Base-by-base conservation (phyloP, 805 yeast species). In the Nakazawaea molendinolei region DNA sequence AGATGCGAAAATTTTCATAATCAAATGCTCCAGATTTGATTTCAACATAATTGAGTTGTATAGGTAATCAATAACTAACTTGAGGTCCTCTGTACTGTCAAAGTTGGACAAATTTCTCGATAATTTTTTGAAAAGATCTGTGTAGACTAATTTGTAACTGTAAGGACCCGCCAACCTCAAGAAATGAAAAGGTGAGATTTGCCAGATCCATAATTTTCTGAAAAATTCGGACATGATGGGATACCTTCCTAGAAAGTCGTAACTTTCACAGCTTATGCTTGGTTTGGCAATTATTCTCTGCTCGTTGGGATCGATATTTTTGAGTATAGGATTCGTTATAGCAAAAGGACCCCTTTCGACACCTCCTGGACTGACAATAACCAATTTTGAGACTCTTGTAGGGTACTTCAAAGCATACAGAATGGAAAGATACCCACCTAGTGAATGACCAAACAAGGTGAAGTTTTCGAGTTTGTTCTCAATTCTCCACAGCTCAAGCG, bases 351-450 rank as follows among this genome's bases (percentile, higher is more conserved):
- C 74, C 29, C 85, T 63, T 47, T 85, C 94, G 14, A 84, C 76
- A 0, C 95, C 95, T 1, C 81, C 83, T 0, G 95, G 95, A 9
- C 86, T 77, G 3, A 80, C 69, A 17, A 84, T 59, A 2, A 81
- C 62, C 44, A 85, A 56, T 40, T 71, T 69, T 12, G 66, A 56
- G 5, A 85, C 63, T 4, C 64, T 51, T 0, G 69, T 51, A 0
- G 87, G 86, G 47, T 79, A 67, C 42, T 63, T 71, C 28, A 76
- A 50, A 2, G 83, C 66, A 52, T 80, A 84, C 5, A 78, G 71
- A 33, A 73, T 71, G 0, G 85, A 71, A 59, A 86, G 60, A 47
- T 81, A 79, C 0, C 86, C 92, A 22, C 95, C 95, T 44, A 74
- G 76, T 0, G 94, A 83, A 54, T 85, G 95, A 1, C 86, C 90